These are phyloP conservation scores for Sequoia sempervirens DNA, from an alignment of 75 land plant species.

Conservation along the genomic window DNA sequence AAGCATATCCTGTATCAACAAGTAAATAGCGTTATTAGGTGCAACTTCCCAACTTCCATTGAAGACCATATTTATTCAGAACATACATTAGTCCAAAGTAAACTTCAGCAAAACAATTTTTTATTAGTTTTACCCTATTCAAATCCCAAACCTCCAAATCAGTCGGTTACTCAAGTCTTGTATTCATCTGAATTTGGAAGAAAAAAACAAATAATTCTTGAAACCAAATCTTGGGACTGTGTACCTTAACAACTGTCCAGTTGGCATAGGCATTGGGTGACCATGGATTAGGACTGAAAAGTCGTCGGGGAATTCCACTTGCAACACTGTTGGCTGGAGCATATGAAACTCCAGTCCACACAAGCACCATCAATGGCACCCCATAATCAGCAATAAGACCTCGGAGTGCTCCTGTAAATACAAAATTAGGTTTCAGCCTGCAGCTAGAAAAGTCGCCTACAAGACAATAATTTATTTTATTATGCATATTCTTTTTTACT, in stretches of 20 bases:
- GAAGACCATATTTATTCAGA: background rate
- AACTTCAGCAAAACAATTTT: background rate
- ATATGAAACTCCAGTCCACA: slow-evolving; percentile 84
- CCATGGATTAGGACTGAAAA: slow-evolving; percentile 92
- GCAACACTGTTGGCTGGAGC: slow-evolving; percentile 58
- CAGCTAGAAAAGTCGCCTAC: background rate
- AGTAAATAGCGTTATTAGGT: background rate
- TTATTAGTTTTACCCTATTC: background rate
- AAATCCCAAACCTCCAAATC: background rate
- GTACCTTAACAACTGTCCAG: slow-evolving; percentile 77
- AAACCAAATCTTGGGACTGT: background rate
- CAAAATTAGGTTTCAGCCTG: background rate
- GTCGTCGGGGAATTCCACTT: slow-evolving; percentile 68
- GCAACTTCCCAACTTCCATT: background rate
- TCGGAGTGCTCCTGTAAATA: slow-evolving; percentile 55
- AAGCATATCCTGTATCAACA: slow-evolving; percentile 63
- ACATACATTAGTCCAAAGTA: too few species aligned
- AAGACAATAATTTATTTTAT: background rate
- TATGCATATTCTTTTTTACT: too few species aligned
- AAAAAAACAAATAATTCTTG: slow-evolving; percentile 17
- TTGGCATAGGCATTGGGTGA: slow-evolving; percentile 62
- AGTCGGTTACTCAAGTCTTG: background rate
- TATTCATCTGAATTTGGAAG: background rate
- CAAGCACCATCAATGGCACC: slow-evolving; percentile 85
- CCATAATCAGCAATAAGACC: slow-evolving; percentile 87